Base-by-base conservation (phyloP, 768 basidiomycete genomes). In the Tubosaeta brunneosetosa region DNA sequence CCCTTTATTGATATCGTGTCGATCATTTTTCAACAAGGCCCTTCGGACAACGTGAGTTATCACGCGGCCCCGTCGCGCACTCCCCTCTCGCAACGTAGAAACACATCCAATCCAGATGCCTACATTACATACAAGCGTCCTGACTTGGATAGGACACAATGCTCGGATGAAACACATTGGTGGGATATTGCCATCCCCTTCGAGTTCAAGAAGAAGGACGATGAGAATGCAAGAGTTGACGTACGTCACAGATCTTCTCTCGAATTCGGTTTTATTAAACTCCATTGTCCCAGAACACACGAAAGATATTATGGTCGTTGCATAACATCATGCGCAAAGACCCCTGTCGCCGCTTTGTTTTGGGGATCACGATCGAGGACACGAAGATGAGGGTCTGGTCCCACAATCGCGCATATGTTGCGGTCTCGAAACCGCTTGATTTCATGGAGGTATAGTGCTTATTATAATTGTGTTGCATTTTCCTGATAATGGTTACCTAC, bases 361-460 rank as follows among this genome's bases (percentile, higher is more conserved):
- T 66, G 17, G 70, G 67, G 0, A 61, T 71, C 26, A 68, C 64
- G 0, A 51, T 68, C 14, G 63, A 70, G 47, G 57, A 64, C 44
- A 58, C 25, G 0, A 6, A 36, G 0, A 55, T 63, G 59, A 55
- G 71, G n/a, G 1, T 71, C 17, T 73, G 72, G 72, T 62, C 42
- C 14, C 7, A 5, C 7, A 37, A 45, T 44, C 44, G 37, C 9
- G 48, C 50, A 12, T 42, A 50, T 3, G 43, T 61, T 6, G 29
- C 42, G 0, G 38, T 37, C 8, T 53, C 45, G 10, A 10, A 2
- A 10, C 36, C 51, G 0, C 26, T 61, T 14, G 3, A 55, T 33
- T 53, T 55, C 14, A 33, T 9, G 1, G 9, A 12, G 9, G 53
- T 61, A 44, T n/a, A 32, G 6, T 2, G 9, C 19, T 19, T 14